Evolutionary conservation across 768 basidiomycete species (phyloP), one percentile per base, ranked within the genome.

Genomic region (Lanmaoa rubissima): DNA sequence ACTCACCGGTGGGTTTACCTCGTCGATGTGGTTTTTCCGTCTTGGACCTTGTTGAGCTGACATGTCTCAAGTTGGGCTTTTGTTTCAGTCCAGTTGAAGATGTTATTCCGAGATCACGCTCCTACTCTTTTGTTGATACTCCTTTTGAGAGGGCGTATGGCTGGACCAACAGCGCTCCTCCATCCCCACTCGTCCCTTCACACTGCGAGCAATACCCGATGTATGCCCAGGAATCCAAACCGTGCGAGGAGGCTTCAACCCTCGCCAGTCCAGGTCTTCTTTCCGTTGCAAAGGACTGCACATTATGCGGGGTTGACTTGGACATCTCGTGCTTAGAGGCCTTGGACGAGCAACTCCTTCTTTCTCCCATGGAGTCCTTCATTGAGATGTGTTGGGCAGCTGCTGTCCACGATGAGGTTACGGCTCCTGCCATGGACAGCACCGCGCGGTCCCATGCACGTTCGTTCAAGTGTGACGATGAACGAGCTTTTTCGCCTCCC

Each of bases 291-390:
- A 42, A 54, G 19, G 72, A 73, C 28, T 68, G 68, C 32, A 60
- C 72, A 6, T 47, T 60, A 28, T 69, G 69, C 21, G 70, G 70
- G 32, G 67, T 71, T 17, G 69, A 72, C 32, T 55, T 79, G 63
- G 74, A 78, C 60, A 55, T 64, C 1, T 64, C 70, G 2, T 76
- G 76, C 46, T 59, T 79, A 21, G 64, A 72, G 32, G 60, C 61
- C 10, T 64, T 79, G 8, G 78, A 79, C 59, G 71, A 76, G 48
- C 69, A 76, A 38, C 74, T 79, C 5, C 66, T 79, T 1, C 55
- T 66, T 38, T 65, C 70, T n/a, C 78, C 78, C 26, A 47, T 68
- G 38, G 73, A 73, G 17, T 72, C 70, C 14, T 79, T 79, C 57
- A 69, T 68, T 9, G 78, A 78, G 16, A 47, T 72, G 11, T 79